Percentiles rank a stretch among this genome's conserved stretches.
phyloP scores from a whole-genome alignment of 2,329 filamentous ascomycete species.

The Aspergillus fischeri region DNA sequence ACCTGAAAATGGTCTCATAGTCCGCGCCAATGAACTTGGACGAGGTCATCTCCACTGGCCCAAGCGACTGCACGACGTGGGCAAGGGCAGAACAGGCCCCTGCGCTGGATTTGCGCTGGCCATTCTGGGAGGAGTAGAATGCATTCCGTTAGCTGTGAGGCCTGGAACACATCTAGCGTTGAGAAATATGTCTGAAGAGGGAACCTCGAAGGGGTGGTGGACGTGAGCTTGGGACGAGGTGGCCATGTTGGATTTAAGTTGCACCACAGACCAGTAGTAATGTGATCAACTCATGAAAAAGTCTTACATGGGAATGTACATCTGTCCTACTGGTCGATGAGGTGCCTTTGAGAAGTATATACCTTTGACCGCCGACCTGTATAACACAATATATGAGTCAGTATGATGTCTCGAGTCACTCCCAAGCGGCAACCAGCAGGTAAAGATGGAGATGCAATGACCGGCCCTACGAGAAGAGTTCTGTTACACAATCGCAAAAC shows the following conservation, averaged over 20 bases:
- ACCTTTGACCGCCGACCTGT: no score
- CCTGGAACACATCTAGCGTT: slow-evolving; percentile 3
- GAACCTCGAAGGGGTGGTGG: slow-evolving; percentile 10
- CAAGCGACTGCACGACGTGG: slow-evolving; percentile 10
- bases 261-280: no score
- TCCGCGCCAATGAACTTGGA: slow-evolving; percentile 9
- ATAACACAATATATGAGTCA: no score
- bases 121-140: not conserved
- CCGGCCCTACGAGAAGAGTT: no score
- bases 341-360: no score
- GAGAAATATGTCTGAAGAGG: slow-evolving; percentile 1
- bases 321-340: no score
- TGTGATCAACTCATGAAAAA: no score
- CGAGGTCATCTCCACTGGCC: slow-evolving; percentile 10
- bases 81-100: slow-evolving; percentile 11
- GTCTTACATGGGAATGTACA: no score
- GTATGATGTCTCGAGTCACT: no score
- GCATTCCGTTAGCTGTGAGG: not conserved
- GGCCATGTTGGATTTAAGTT: slow-evolving; percentile 4
- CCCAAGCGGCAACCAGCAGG: no score
- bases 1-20: slow-evolving; percentile 9
- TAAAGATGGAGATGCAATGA: no score
- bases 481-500: no score
- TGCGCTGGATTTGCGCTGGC: slow-evolving; percentile 8
- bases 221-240: slow-evolving; percentile 15